phyloP scores from a whole-genome alignment of 768 basidiomycete genomes.

The Tricholoma flavovirens region DNA sequence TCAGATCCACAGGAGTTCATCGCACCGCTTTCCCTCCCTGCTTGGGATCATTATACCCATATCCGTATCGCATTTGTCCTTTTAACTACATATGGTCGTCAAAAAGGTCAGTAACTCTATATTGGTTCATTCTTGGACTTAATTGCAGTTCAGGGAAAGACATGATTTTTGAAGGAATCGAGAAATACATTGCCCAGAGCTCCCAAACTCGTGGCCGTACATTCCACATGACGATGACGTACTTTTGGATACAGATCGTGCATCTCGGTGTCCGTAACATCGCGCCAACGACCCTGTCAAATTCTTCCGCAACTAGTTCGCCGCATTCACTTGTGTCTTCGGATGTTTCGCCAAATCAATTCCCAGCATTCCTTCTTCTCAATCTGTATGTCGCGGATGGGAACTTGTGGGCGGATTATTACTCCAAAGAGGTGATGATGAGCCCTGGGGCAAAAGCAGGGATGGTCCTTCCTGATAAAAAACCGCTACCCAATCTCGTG shows the following conservation, averaged over 20 bases:
- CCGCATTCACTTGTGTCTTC: constrained; percentile 1
- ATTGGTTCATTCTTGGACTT: neutral
- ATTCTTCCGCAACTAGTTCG: neutral
- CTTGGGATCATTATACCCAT: constrained; percentile 47
- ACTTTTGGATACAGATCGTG: constrained; percentile 47
- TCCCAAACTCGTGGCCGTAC: constrained; percentile 29
- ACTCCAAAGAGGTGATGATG: constrained; percentile 40
- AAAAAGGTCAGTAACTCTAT: constrained; percentile 28
- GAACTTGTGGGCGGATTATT: constrained; percentile 38
- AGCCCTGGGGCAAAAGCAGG: constrained; percentile 29
- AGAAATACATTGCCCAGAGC: constrained; percentile 32
- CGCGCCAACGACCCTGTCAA: constrained; percentile 12
- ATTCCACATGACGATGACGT: constrained; percentile 44
- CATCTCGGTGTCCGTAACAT: constrained; percentile 40
- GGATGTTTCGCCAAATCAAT: constrained; percentile 21
- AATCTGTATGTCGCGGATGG: constrained; percentile 38
- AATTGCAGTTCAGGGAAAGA: constrained; percentile 30
- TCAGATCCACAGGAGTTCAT: constrained; percentile 28
- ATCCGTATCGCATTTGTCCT: constrained; percentile 39
- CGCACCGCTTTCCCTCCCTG: constrained; percentile 23
- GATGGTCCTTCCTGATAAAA: constrained; percentile 43
- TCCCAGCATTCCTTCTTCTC: constrained; percentile 31
- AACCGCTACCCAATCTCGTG: constrained; percentile 35
- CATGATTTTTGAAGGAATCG: constrained; percentile 37
- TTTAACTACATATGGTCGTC: constrained; percentile 34